These are phyloP conservation scores for Gaeumannomyces tritici DNA, from an alignment of 2,329 filamentous ascomycete species.

Conservation along the genomic window DNA sequence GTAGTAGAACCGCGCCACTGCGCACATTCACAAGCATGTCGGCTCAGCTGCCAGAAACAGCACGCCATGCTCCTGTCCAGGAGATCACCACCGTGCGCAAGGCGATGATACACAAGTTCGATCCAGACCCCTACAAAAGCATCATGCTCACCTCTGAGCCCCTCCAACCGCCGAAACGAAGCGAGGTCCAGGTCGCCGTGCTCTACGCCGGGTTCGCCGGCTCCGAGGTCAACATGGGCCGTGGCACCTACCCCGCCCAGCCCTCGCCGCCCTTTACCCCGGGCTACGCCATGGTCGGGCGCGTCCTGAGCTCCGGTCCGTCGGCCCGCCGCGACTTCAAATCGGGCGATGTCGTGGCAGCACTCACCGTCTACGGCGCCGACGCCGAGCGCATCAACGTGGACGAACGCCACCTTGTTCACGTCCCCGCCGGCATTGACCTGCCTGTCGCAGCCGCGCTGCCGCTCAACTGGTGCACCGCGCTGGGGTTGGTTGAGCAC, in stretches of 20 bases:
- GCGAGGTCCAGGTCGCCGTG: conserved; percentile 36
- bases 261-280: conserved; percentile 34
- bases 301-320: conserved; percentile 26
- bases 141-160: conserved; percentile 20
- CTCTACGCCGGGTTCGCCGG: conserved; percentile 37
- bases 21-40: too few species aligned
- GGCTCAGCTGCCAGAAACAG: too few species aligned
- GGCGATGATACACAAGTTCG: conserved; percentile 31
- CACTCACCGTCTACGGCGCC: conserved; percentile 29
- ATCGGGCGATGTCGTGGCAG: conserved; percentile 23
- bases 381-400: conserved; percentile 35
- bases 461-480: conserved; percentile 35
- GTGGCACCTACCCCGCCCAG: conserved; percentile 35
- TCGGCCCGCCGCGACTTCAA: conserved; percentile 17
- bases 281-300: conserved; percentile 37
- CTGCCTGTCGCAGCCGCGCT: conserved; percentile 29
- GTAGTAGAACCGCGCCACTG: too few species aligned
- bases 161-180: conserved; percentile 26
- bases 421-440: conserved; percentile 29
- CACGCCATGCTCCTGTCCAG: too few species aligned
- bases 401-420: conserved; percentile 33
- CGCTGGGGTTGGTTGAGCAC: conserved; percentile 25
- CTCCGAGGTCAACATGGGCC: conserved; percentile 38
- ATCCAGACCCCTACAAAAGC: conserved; percentile 25
- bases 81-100: conserved; percentile 31